Evolutionary conservation across 495 filamentous ascomycete species (phyloP), one percentile per base, ranked within the genome.

Genomic region (Xylaria scruposa): DNA sequence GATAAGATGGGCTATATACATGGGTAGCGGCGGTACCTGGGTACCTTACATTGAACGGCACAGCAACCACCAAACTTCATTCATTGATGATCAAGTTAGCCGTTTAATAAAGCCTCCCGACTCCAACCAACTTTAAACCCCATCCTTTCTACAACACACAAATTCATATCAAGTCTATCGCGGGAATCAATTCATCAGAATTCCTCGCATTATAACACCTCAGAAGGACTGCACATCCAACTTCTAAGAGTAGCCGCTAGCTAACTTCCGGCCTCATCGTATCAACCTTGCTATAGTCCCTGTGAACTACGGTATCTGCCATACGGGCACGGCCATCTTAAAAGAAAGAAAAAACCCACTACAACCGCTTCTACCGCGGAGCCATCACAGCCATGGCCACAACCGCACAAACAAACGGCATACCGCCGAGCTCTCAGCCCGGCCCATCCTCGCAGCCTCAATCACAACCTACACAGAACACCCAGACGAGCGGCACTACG

Each of bases 331-430:
- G 0, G 7, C 13, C 21, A 42, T 69, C 24, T n/a, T n/a, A n/a
- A n/a, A n/a, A n/a, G n/a, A n/a, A n/a, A n/a, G n/a, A 1, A 21
- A 24, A 54, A 46, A 21, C 0, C 15, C 65, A 65, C 12, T 33
- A 70, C 31, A n/a, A 21, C 12, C 61, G 51, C 7, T 26, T n/a
- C 19, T n/a, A 63, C 69, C 2, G 9, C 36, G 69, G 13, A 54
- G 72, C 54, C 53, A 71, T 29, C 69, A 44, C 44, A 51, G 74
- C 75, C 21, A 79, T 79, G 70, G 71, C 77, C 19, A 72, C 76
- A 19, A 42, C 71, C 4, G 77, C 77, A n/a, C 83, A 84, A 49
- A 72, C 83, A 29, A 86, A 86, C 70, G 84, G 83, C 72, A 68
- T 82, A 7, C 71, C 78, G 1, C 70, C 82, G 1, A 74, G 77